Percentiles rank a stretch among this genome's conserved stretches.
These are phyloP conservation scores for Talaromyces sp. DNA, from an alignment of 2,329 filamentous ascomycete species.

Conservation along the genomic window DNA sequence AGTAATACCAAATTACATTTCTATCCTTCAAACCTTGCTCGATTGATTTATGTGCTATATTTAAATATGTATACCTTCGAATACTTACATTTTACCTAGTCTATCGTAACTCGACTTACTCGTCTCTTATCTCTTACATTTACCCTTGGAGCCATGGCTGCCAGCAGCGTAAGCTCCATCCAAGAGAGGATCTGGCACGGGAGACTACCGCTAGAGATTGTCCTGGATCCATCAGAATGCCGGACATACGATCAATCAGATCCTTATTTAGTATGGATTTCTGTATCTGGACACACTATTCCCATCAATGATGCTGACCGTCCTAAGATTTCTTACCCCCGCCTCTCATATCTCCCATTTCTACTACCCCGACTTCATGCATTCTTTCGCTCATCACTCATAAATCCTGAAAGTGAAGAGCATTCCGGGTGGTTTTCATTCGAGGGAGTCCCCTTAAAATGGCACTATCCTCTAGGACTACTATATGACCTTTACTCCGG, in stretches of 20 bases:
- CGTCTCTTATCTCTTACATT: neutral
- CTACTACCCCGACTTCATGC: constrained; percentile 56
- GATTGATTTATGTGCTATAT: neutral
- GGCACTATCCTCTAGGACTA: constrained; percentile 65
- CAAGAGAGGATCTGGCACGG: constrained; percentile 53
- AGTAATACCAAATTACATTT: neutral
- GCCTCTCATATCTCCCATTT: constrained; percentile 63
- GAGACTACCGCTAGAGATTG: constrained; percentile 54
- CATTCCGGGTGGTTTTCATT: constrained; percentile 60
- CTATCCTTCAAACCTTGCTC: neutral
- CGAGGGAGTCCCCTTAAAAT: constrained; percentile 63
- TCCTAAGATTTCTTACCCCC: constrained; percentile 52
- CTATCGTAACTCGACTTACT: neutral
- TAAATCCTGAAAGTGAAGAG: constrained; percentile 48
- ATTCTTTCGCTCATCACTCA: constrained; percentile 56
- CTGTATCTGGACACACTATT: neutral
- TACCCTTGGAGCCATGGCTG: constrained; percentile 1
- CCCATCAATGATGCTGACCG: neutral
- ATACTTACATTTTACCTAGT: neutral
- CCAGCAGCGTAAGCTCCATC: constrained; percentile 23
- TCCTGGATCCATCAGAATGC: constrained; percentile 54
- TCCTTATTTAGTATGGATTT: constrained; percentile 49
- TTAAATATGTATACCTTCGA: neutral
- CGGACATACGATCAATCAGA: constrained; percentile 55
- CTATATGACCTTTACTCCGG: constrained; percentile 65